Evolutionary conservation across 306 rosid genomes (phyloP).

Genomic region (Purshia tridentata): DNA sequence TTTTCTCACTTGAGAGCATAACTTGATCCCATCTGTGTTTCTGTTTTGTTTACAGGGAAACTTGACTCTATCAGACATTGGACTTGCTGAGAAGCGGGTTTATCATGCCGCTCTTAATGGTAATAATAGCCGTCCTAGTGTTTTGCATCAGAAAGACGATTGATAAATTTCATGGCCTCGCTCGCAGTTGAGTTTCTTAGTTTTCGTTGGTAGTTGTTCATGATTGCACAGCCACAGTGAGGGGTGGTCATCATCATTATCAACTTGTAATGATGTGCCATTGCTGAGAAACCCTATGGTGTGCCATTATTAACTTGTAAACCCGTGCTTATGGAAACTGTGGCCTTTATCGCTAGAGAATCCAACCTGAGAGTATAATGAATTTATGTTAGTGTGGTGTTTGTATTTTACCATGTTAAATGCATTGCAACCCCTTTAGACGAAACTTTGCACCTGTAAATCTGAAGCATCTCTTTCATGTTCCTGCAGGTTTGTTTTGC

Average conservation of each 20-base stretch:
- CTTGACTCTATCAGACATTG: conserved; percentile 71
- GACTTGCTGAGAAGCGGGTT: conserved; percentile 89
- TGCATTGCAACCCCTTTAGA: conserved; percentile 37
- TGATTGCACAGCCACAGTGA: conserved; percentile 44
- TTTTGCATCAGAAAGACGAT: conserved; percentile 98
- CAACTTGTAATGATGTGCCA: conserved; percentile 14
- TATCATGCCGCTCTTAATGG: conserved; percentile 97
- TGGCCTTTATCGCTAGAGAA: conserved; percentile 20
- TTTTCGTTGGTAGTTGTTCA: conserved; percentile 37
- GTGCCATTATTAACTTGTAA: conserved; percentile 38
- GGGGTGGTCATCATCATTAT: conserved; percentile 29
- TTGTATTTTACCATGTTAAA: conserved; percentile 23
- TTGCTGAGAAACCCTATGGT: conserved; percentile 26
- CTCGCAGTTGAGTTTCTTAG: conserved; percentile 53
- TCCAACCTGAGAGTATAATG: conserved; percentile 3
- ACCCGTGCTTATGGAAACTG: conserved; percentile 33
- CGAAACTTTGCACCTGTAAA: conserved; percentile 39
- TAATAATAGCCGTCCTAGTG: conserved; percentile 94
- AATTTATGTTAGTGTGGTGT: conserved; percentile 8
- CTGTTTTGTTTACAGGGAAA: conserved; percentile 62
- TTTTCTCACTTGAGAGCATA: conserved; percentile 1
- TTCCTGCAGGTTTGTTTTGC: conserved; percentile 78
- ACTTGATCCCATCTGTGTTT: conserved; percentile 22
- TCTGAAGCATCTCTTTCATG: conserved; percentile 76
- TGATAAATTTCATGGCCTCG: conserved; percentile 77